Evolutionary conservation across 129 eudicot genomes (phyloP).

Genomic region (Scalesia atractyloides): DNA sequence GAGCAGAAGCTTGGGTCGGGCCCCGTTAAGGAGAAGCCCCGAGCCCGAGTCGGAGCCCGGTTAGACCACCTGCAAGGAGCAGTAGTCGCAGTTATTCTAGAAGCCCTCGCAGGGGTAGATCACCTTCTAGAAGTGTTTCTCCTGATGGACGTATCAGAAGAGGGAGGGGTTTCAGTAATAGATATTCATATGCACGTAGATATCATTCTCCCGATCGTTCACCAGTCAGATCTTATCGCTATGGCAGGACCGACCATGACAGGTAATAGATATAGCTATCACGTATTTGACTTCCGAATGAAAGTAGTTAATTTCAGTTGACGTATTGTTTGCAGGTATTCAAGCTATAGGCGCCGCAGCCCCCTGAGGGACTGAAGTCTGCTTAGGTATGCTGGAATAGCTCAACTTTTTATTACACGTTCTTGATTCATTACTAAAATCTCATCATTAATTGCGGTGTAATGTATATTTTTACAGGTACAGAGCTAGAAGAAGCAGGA

Average conservation of each 20-base stretch:
- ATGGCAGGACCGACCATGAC: conserved; percentile 82
- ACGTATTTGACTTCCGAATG: not conserved
- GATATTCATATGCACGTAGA: conserved; percentile 80
- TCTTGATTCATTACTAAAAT: not conserved
- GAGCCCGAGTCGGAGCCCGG: conserved; percentile 72
- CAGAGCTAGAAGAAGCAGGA: conserved; percentile 87
- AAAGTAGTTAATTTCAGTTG: not conserved
- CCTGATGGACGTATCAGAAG: conserved; percentile 82
- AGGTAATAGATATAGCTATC: conserved; percentile 45
- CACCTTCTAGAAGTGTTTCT: conserved; percentile 78
- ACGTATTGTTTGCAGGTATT: conserved; percentile 42
- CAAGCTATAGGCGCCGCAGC: conserved; percentile 85
- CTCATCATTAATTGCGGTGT: not conserved
- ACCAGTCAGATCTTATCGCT: conserved; percentile 76
- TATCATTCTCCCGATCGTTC: conserved; percentile 92
- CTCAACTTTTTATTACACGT: too few relatives aligned
- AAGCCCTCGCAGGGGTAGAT: conserved; percentile 78
- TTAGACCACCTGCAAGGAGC: conserved; percentile 53
- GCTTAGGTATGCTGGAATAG: conserved; percentile 53
- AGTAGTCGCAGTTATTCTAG: conserved; percentile 79
- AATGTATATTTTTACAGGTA: conserved; percentile 48
- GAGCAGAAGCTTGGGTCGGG: conserved; percentile 85
- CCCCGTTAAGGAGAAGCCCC: conserved; percentile 60
- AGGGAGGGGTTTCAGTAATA: conserved; percentile 94
- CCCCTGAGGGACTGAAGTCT: conserved; percentile 96